phyloP scores from a whole-genome alignment of 345 rosid genomes.

The Fremontodendron californicum region DNA sequence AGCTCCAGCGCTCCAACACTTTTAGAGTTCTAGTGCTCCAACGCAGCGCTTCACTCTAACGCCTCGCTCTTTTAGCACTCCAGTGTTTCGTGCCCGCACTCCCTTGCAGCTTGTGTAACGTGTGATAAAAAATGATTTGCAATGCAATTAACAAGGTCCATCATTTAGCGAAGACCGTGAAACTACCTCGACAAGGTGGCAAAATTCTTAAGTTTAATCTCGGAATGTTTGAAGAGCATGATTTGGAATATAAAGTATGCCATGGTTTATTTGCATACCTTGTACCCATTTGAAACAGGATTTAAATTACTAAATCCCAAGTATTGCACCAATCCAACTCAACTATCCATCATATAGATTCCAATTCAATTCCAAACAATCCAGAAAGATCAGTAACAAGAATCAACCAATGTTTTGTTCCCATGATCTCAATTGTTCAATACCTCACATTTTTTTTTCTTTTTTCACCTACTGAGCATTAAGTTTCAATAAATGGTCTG shows the following conservation, averaged over 20 bases:
- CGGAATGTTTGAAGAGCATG: not conserved
- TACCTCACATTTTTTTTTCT: not conserved
- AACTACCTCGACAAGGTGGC: too few relatives aligned
- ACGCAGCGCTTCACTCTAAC: too few relatives aligned
- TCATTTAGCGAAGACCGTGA: too few relatives aligned
- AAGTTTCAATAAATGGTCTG: conserved; percentile 9
- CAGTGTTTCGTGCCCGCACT: too few relatives aligned
- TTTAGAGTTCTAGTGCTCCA: not conserved
- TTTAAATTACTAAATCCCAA: not conserved
- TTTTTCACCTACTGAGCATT: not conserved
- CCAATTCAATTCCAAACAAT: not conserved
- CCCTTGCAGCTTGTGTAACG: too few relatives aligned
- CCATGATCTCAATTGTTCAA: not conserved
- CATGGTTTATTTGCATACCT: not conserved
- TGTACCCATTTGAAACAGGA: not conserved
- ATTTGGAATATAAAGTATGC: not conserved
- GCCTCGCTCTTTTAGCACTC: too few relatives aligned
- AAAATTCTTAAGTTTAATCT: too few relatives aligned
- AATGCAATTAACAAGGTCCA: not conserved
- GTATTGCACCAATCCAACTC: not conserved
- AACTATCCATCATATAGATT: not conserved
- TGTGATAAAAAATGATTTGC: not conserved
- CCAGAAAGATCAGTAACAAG: not conserved
- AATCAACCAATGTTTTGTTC: not conserved
- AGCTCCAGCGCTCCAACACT: not conserved